Conservation (phyloP, 805 yeast genomes). For the Lachancea lanzarotensis region DNA sequence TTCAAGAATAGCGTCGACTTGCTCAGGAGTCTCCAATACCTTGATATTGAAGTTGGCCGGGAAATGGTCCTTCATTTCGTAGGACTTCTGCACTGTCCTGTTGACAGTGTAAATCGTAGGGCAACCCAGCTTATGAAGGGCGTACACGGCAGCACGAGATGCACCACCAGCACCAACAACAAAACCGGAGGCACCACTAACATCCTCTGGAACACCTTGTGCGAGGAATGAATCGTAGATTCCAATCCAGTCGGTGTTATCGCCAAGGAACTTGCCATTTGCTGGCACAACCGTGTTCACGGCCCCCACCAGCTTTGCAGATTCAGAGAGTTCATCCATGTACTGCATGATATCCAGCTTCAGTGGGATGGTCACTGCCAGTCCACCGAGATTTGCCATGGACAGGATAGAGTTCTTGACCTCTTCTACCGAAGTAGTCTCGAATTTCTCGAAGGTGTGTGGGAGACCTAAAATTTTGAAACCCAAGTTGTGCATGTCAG, state of each 20-base stretch:
- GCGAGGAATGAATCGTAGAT: conserved; percentile 59
- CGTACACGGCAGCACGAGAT: conserved; percentile 88
- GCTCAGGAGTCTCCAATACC: conserved; percentile 44
- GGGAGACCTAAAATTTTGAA: conserved; percentile 74
- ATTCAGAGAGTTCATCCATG: conserved; percentile 58
- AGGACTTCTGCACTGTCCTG: conserved; percentile 65
- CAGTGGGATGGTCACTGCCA: conserved; percentile 90
- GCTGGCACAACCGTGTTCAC: conserved; percentile 76
- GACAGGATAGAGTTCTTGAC: conserved; percentile 49
- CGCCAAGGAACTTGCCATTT: conserved; percentile 57
- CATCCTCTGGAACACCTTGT: conserved; percentile 51
- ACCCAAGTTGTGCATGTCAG: conserved; percentile 75
- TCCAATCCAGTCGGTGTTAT: conserved; percentile 95
- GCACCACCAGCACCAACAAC: conserved; percentile 98
- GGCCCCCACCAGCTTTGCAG: conserved; percentile 84
- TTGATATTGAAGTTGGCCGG: conserved; percentile 54
- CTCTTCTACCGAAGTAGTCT: conserved; percentile 54
- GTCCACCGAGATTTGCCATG: conserved; percentile 71
- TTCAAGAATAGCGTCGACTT: conserved; percentile 33
- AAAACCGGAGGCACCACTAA: conserved; percentile 48
- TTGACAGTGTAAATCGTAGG: conserved; percentile 68
- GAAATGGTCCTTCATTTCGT: conserved; percentile 53
- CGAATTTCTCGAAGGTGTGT: conserved; percentile 58
- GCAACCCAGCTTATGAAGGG: conserved; percentile 75
- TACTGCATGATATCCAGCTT: conserved; percentile 72